Evolutionary conservation across 345 rosid genomes (phyloP).

Genomic region (Pugionium dolabratum): DNA sequence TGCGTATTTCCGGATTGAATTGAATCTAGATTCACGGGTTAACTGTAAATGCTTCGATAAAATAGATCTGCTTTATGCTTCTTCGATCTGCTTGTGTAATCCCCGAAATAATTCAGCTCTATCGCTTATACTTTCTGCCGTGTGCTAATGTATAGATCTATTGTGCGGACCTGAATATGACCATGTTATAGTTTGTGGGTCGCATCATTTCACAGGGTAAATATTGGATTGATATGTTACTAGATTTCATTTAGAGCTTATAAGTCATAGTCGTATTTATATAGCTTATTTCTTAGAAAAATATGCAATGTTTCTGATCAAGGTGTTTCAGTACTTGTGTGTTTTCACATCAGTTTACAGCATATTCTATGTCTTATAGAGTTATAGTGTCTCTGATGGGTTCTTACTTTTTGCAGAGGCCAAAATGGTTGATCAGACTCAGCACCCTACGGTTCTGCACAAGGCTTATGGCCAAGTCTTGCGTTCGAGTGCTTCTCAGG

Average conservation of each 20-base stretch:
- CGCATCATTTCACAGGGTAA: not conserved
- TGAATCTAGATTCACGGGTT: not conserved
- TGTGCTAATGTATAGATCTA: constrained; percentile 20
- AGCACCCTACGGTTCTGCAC: constrained; percentile 63
- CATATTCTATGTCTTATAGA: not conserved
- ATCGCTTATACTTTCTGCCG: too few species aligned
- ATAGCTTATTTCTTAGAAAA: not conserved
- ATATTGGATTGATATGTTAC: not conserved
- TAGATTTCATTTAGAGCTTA: not conserved
- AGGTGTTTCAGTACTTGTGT: not conserved
- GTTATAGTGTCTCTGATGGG: not conserved
- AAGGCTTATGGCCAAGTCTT: constrained; percentile 69
- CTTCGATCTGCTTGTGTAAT: too few species aligned
- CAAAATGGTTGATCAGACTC: constrained; percentile 76
- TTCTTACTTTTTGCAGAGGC: constrained; percentile 43
- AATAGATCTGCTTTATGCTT: constrained; percentile 5
- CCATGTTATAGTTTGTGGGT: not conserved
- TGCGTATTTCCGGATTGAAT: not conserved
- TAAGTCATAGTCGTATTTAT: not conserved
- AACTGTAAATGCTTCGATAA: not conserved
- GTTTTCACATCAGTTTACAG: not conserved
- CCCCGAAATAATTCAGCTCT: too few species aligned
- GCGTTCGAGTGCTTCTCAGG: constrained; percentile 51
- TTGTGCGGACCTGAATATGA: not conserved
- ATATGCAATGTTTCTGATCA: not conserved